Base-by-base conservation (phyloP, 2,329 filamentous ascomycete genomes). In the Raffaelea albimanens region DNA sequence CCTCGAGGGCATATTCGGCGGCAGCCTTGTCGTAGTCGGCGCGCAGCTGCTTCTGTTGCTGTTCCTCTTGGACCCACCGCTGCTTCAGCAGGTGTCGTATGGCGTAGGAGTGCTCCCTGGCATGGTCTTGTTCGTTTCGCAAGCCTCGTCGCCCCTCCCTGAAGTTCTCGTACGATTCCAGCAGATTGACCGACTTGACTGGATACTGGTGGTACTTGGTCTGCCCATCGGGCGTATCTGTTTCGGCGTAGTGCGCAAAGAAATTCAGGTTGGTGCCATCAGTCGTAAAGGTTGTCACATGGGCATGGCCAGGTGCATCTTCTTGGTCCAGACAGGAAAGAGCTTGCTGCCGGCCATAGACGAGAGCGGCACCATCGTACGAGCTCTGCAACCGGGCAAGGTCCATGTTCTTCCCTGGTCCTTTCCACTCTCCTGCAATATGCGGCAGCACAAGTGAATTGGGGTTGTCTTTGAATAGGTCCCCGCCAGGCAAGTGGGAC, bases 291-390 rank as follows among this genome's bases (percentile, higher is more conserved):
- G 58, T 61, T 4, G 53, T 54, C 47, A 61, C 22, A 4, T 49
- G 34, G 9, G 60, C 52, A 25, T 56, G 50, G 9, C 55, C 53
- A 2, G 50, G 34, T 2, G 50, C 45, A 18, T 58, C 52, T 1
- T 51, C n/a, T 20, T 52, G 47, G 2, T 50, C 53, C 3, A 58
- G 20, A 13, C 50, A 53, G 3, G 31, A 4, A 1, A 62, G 54
- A 31, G 59, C 59, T 5, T 54, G 41, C 19, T 54, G 59, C 19
- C 60, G 50, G 3, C 53, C 54, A 22, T 59, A 55, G 10, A 60
- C 58, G 5, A 62, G 52, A 1, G 58, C 54, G 3, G 59, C 57
- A 16, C 59, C 60, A 33, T 57, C 51, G 36, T 58, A 57, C 2
- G 52, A 44, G 40, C 31, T 39, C 43, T 38, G 43, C 31, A 45